These are phyloP conservation scores for Aspergillus pseudoviridinutans DNA, from an alignment of 2,329 filamentous ascomycete species.

Conservation along the genomic window DNA sequence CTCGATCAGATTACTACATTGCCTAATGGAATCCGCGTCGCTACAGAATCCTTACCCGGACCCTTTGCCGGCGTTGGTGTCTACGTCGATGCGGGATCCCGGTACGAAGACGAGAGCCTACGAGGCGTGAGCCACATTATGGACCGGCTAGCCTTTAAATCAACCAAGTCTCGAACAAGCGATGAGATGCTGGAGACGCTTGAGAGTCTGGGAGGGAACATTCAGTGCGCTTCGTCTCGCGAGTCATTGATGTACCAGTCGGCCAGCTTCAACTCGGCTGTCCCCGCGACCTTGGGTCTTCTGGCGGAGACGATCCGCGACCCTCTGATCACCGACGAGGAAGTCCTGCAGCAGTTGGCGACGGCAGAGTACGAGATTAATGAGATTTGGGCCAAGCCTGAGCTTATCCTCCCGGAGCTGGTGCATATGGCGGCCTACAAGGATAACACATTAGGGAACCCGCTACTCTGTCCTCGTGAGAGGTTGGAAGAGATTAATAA, in stretches of 20 bases:
- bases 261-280: conserved; percentile 91
- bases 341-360: conserved; percentile 80
- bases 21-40: conserved; percentile 87
- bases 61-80: conserved; percentile 94
- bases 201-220: conserved; percentile 87
- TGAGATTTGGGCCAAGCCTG: conserved; percentile 97
- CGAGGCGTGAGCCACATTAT: conserved; percentile 93
- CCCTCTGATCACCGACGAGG: conserved; percentile 76
- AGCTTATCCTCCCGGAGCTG: conserved; percentile 90
- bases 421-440: conserved; percentile 94
- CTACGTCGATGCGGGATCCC: conserved; percentile 90
- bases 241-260: conserved; percentile 99
- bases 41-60: conserved; percentile 88
- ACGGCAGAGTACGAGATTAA: conserved; percentile 94
- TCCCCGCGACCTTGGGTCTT: conserved; percentile 74
- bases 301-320: conserved; percentile 92
- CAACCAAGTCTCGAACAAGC: conserved; percentile 65
- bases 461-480: conserved; percentile 84
- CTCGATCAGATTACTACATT: conserved; percentile 85
- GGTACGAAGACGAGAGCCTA: conserved; percentile 82
- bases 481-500: conserved; percentile 71
- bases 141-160: conserved; percentile 92
- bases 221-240: conserved; percentile 91
- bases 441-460: conserved; percentile 93
- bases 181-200: conserved; percentile 86